These are phyloP conservation scores for Acorus gramineus DNA, from an alignment of 106 monocot species.

Conservation along the genomic window DNA sequence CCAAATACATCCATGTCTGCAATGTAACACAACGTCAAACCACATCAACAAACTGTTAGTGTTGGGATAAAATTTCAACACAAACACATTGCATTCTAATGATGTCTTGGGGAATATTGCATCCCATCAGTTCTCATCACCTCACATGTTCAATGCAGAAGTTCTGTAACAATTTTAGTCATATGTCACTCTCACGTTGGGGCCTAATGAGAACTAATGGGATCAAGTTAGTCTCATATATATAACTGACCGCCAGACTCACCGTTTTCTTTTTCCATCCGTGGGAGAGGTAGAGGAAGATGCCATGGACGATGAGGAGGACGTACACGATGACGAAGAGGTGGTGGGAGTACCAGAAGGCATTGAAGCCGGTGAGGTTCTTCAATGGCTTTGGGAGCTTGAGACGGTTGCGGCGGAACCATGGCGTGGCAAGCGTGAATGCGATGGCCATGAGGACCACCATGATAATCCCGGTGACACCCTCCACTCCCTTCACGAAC, in stretches of 20 bases:
- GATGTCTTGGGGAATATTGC: too few relatives aligned
- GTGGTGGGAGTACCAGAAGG: conserved; percentile 97
- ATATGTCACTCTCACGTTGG: not conserved
- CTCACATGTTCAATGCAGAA: not conserved
- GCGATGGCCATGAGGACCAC: conserved; percentile 76
- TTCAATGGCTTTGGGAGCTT: conserved; percentile 47
- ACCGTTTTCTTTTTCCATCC: conserved; percentile 81
- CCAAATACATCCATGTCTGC: conserved; percentile 93
- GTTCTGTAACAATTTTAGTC: not conserved
- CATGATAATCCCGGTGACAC: conserved; percentile 91
- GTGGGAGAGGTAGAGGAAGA: conserved; percentile 53
- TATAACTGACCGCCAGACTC: not conserved
- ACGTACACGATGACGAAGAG: conserved; percentile 78
- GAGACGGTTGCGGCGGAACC: conserved; percentile 56
- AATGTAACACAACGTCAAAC: not conserved
- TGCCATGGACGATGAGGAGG: conserved; percentile 75
- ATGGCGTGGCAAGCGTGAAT: conserved; percentile 67
- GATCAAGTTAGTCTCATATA: too few relatives aligned
- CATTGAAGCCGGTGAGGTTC: conserved; percentile 77
- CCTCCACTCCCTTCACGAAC: conserved; percentile 90
- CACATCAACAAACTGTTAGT: too few relatives aligned
- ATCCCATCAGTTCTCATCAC: too few relatives aligned
- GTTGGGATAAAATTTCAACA: not conserved
- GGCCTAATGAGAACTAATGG: not conserved
- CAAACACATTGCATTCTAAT: too few relatives aligned